A percentile compares a stretch with the other conserved stretches of the same genome.
Evolutionary conservation across 1,139 yeast genomes (phyloP).

Genomic region (Sugiyamaella xylanicola): DNA sequence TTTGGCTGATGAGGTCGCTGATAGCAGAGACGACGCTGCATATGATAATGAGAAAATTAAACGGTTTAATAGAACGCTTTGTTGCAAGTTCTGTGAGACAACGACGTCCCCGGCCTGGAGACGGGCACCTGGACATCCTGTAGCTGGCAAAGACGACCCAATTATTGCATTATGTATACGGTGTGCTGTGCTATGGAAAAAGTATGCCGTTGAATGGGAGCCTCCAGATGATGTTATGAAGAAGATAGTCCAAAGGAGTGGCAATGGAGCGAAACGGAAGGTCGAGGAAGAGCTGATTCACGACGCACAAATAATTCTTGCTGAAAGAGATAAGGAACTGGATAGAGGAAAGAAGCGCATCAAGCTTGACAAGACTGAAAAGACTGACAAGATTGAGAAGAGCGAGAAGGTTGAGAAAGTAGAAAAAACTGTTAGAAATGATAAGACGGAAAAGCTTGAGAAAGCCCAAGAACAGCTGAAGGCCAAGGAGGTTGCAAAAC

Average conservation of each 20-base stretch:
- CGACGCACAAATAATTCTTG: slow-evolving; percentile 63
- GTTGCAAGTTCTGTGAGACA: slow-evolving; percentile 69
- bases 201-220: slow-evolving; percentile 91
- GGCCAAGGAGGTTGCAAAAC: background rate
- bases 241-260: slow-evolving; percentile 50
- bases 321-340: slow-evolving; percentile 48
- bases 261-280: slow-evolving; percentile 57
- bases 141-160: slow-evolving; percentile 43
- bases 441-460: background rate
- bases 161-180: slow-evolving; percentile 71
- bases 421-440: slow-evolving; percentile 3
- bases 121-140: slow-evolving; percentile 64
- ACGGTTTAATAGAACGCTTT: slow-evolving; percentile 45
- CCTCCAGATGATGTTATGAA: slow-evolving; percentile 69
- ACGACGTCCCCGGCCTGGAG: slow-evolving; percentile 64
- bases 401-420: slow-evolving; percentile 13
- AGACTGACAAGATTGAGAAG: background rate
- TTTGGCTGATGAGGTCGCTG: slow-evolving; percentile 56
- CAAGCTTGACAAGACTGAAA: slow-evolving; percentile 25
- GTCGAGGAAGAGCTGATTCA: slow-evolving; percentile 71
- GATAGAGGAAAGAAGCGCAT: slow-evolving; percentile 34
- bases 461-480: slow-evolving; percentile 4
- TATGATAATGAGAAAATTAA: slow-evolving; percentile 57
- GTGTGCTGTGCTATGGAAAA: slow-evolving; percentile 89
- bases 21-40: slow-evolving; percentile 70